These are phyloP conservation scores for Xylariaceae sp. DNA, from an alignment of 2,329 filamentous ascomycete genomes.

Conservation along the genomic window DNA sequence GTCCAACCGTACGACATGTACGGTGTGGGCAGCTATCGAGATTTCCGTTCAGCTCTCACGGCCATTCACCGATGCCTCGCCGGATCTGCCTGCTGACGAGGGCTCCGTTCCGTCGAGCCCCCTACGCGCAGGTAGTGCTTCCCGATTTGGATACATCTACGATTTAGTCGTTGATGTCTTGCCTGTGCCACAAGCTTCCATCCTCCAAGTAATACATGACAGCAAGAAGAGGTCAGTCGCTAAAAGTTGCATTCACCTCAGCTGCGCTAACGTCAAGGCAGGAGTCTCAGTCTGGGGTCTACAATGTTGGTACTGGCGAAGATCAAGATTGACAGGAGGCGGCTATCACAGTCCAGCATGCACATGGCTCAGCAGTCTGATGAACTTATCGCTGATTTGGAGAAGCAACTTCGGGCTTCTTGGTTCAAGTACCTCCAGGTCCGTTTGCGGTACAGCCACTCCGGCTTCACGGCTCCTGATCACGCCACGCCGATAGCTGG, in stretches of 20 bases:
- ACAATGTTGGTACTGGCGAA: constrained; percentile 46
- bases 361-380: constrained; percentile 40
- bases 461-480: constrained; percentile 43
- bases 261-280: constrained; percentile 25
- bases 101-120: constrained; percentile 17
- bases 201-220: constrained; percentile 43
- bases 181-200: constrained; percentile 36
- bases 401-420: constrained; percentile 49
- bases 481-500: constrained; percentile 28
- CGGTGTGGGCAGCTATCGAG: constrained; percentile 48
- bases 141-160: constrained; percentile 44
- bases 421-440: constrained; percentile 47
- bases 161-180: constrained; percentile 44
- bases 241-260: neutral
- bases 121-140: constrained; percentile 22
- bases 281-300: constrained; percentile 40
- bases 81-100: constrained; percentile 1
- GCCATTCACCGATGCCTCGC: constrained; percentile 12
- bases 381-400: constrained; percentile 53
- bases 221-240: constrained; percentile 12
- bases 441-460: constrained; percentile 50
- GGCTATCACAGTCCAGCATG: constrained; percentile 7
- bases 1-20: constrained; percentile 32
- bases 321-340: constrained; percentile 33
- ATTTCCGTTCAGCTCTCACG: constrained; percentile 39